phyloP scores from a whole-genome alignment of 2,329 filamentous ascomycete species.

The Ophiostoma fasciatum region DNA sequence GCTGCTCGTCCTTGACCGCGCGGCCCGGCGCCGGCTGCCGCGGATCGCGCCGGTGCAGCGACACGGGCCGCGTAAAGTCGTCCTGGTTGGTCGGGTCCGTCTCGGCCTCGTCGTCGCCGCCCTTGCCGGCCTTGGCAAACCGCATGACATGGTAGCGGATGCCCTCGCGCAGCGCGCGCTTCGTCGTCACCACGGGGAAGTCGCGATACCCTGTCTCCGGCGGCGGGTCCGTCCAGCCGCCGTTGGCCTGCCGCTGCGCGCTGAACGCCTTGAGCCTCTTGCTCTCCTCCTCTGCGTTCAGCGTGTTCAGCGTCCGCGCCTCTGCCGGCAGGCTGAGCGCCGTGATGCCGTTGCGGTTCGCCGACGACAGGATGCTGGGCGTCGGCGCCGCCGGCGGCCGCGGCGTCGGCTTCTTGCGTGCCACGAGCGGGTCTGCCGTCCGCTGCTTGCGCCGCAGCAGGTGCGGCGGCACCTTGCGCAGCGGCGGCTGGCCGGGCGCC shows the following conservation, averaged over 20 bases:
- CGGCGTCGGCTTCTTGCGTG: conserved; percentile 36
- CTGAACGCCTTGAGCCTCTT: conserved; percentile 22
- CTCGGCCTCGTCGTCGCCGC: conserved; percentile 25
- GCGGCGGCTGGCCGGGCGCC: conserved; percentile 14
- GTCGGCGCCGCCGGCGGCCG: conserved; percentile 18
- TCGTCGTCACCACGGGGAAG: conserved; percentile 66
- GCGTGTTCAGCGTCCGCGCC: conserved; percentile 8
- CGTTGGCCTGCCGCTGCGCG: conserved; percentile 29
- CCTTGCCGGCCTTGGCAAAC: conserved; percentile 47
- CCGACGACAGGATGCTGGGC: conserved; percentile 7
- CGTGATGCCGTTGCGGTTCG: conserved; percentile 6
- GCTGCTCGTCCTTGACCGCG: conserved; percentile 43
- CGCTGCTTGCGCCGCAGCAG: conserved; percentile 31
- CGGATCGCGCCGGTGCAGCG: conserved; percentile 78
- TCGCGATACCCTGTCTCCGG: conserved; percentile 27
- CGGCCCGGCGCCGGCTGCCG: conserved; percentile 50
- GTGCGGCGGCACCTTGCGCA: conserved; percentile 18
- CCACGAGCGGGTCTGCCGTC: conserved; percentile 46
- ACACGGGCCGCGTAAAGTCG: conserved; percentile 77
- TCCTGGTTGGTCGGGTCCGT: conserved; percentile 57
- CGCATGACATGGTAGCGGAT: conserved; percentile 80
- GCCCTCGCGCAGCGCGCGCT: conserved; percentile 62
- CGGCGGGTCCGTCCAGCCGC: conserved; percentile 40
- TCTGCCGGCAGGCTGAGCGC: conserved; percentile 10
- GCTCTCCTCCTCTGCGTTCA: conserved; percentile 9